Conservation (phyloP, 1,284 basidiomycete genomes). For the Filobasidium uniguttulatum region DNA sequence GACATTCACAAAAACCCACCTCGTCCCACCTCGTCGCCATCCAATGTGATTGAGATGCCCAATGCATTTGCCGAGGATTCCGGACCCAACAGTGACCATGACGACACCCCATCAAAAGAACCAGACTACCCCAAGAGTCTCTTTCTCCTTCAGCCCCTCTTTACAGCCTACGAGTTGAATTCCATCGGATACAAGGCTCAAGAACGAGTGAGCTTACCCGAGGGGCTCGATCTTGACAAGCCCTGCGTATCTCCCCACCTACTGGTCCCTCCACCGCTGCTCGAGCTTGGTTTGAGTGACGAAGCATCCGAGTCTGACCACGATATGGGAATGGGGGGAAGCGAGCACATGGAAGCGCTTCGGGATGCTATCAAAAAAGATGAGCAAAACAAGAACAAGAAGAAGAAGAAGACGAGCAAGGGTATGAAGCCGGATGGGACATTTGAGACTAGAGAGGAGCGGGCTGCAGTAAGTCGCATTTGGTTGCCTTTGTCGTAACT, state of each 20-base stretch:
- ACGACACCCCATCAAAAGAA: neutral
- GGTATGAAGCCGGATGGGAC: slow-evolving; percentile 19
- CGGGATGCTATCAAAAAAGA: slow-evolving; percentile 33
- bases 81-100: neutral
- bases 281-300: slow-evolving; percentile 15
- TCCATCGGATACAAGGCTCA: slow-evolving; percentile 72
- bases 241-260: slow-evolving; percentile 61
- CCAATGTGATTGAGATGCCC: neutral
- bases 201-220: slow-evolving; percentile 61
- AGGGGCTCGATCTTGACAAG: slow-evolving; percentile 67
- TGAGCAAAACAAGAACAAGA: slow-evolving; percentile 32
- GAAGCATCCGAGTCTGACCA: slow-evolving; percentile 21
- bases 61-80: slow-evolving; percentile 10
- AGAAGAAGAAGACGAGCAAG: slow-evolving; percentile 26
- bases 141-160: slow-evolving; percentile 71
- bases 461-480: slow-evolving; percentile 27
- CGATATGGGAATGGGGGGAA: slow-evolving; percentile 28
- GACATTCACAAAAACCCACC: slow-evolving; percentile 53
- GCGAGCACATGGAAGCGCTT: slow-evolving; percentile 36
- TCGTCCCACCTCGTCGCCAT: slow-evolving; percentile 33
- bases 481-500: neutral
- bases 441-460: slow-evolving; percentile 28
- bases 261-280: slow-evolving; percentile 12
- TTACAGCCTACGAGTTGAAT: slow-evolving; percentile 66
- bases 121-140: slow-evolving; percentile 63